A percentile compares a stretch with the other conserved stretches of the same genome.
phyloP scores from a whole-genome alignment of 371 early-diverging fungal species.

The Apophysomyces elegans region DNA sequence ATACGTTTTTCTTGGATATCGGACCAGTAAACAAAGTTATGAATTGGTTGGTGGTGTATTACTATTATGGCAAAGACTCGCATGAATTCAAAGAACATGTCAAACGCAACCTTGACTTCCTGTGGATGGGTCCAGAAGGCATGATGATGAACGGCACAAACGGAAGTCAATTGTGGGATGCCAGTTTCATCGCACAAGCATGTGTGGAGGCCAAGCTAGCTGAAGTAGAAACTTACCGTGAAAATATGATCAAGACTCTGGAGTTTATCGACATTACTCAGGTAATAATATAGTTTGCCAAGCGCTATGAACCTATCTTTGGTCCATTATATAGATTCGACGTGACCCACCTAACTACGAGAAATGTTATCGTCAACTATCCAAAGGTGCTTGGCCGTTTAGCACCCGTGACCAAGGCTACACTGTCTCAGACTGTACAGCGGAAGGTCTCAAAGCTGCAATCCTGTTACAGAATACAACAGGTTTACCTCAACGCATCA shows the following conservation, averaged over 20 bases:
- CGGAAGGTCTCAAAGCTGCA: conserved; percentile 91
- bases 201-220: conserved; percentile 65
- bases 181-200: conserved; percentile 88
- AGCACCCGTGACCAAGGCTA: conserved; percentile 93
- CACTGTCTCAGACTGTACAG: conserved; percentile 96
- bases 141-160: conserved; percentile 98
- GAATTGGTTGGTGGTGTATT: conserved; percentile 84
- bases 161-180: conserved; percentile 98
- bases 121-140: conserved; percentile 91
- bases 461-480: conserved; percentile 72
- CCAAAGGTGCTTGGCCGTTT: conserved; percentile 97
- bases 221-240: conserved; percentile 68
- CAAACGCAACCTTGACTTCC: conserved; percentile 76
- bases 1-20: conserved; percentile 87
- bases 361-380: conserved; percentile 79
- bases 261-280: conserved; percentile 89
- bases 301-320: background rate
- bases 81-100: conserved; percentile 78
- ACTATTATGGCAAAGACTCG: conserved; percentile 90
- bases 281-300: conserved; percentile 27
- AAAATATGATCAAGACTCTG: conserved; percentile 70
- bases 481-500: conserved; percentile 44
- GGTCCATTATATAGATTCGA: conserved; percentile 59
- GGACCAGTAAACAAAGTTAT: conserved; percentile 95
- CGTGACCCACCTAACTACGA: conserved; percentile 68